A percentile compares a stretch with the other conserved stretches of the same genome.
These are phyloP conservation scores for Xylariales sp. DNA, from an alignment of 2,329 filamentous ascomycete species.

Conservation along the genomic window DNA sequence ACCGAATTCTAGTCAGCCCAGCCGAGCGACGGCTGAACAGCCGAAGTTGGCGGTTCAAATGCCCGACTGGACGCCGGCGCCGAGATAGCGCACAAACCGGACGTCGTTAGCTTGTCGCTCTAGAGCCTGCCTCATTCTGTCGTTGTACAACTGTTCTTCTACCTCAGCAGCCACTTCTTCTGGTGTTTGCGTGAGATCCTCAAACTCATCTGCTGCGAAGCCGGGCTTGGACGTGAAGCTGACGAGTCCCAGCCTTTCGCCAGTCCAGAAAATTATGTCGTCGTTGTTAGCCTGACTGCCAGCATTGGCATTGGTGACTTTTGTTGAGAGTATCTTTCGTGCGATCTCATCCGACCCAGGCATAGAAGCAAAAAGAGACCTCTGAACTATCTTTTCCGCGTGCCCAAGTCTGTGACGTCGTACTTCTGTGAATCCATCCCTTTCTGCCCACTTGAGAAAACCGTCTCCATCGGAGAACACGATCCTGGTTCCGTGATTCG, in stretches of 20 bases:
- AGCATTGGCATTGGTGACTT: slow-evolving; percentile 24
- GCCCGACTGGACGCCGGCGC: slow-evolving; percentile 34
- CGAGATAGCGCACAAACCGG: slow-evolving; percentile 66
- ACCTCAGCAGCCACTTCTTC: slow-evolving; percentile 46
- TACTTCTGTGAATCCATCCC: slow-evolving; percentile 67
- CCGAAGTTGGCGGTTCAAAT: too few relatives aligned
- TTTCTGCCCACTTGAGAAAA: slow-evolving; percentile 84
- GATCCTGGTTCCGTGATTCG: slow-evolving; percentile 75
- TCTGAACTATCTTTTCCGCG: slow-evolving; percentile 40
- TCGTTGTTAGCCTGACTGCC: slow-evolving; percentile 43
- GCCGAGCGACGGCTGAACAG: too few relatives aligned
- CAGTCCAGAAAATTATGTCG: slow-evolving; percentile 82
- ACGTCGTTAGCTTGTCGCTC: slow-evolving; percentile 76
- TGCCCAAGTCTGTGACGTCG: slow-evolving; percentile 51
- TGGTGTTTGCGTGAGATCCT: slow-evolving; percentile 36
- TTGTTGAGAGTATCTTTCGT: slow-evolving; percentile 70
- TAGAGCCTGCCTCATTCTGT: slow-evolving; percentile 69
- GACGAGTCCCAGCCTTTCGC: slow-evolving; percentile 74
- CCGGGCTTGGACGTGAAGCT: slow-evolving; percentile 52
- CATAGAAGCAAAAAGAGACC: slow-evolving; percentile 48
- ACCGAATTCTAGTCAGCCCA: too few relatives aligned
- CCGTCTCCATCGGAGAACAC: slow-evolving; percentile 83
- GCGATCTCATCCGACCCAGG: slow-evolving; percentile 66
- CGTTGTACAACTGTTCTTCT: slow-evolving; percentile 58
- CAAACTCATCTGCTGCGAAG: slow-evolving; percentile 48